Conservation (phyloP, 148 eudicot species). For the Cornus florida region DNA sequence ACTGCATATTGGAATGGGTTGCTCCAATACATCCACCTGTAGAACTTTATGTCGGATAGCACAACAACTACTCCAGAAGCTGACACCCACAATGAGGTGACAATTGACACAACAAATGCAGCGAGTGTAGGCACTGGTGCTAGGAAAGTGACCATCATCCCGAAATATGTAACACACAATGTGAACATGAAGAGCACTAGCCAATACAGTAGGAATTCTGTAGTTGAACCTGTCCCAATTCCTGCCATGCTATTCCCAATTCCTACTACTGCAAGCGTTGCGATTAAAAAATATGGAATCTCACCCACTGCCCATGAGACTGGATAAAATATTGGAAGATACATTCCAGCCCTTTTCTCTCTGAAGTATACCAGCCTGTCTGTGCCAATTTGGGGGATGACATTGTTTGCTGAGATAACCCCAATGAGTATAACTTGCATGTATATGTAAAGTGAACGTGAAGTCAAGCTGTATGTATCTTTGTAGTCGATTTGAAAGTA, state of each 20-base stretch:
- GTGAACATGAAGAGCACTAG: slow-evolving; percentile 19
- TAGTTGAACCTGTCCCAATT: slow-evolving; percentile 12
- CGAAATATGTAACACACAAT: slow-evolving; percentile 22
- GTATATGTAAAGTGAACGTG: slow-evolving; percentile 27
- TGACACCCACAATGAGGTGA: slow-evolving; percentile 27
- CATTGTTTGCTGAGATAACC: slow-evolving; percentile 22
- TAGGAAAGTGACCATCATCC: slow-evolving; percentile 25
- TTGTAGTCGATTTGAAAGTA: slow-evolving; percentile 20
- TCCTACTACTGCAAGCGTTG: slow-evolving; percentile 20
- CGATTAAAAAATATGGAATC: slow-evolving; percentile 20
- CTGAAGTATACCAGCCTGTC: slow-evolving; percentile 26
- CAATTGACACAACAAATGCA: slow-evolving; percentile 25
- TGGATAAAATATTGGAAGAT: slow-evolving; percentile 25
- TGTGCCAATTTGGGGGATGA: slow-evolving; percentile 25
- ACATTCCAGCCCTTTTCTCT: slow-evolving; percentile 26
- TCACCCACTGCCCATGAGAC: slow-evolving; percentile 26
- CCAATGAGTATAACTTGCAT: slow-evolving; percentile 31
- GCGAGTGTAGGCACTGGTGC: slow-evolving; percentile 27
- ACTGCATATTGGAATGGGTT: slow-evolving; percentile 29
- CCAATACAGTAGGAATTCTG: slow-evolving; percentile 20
- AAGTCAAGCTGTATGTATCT: slow-evolving; percentile 13
- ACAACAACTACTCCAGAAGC: slow-evolving; percentile 29
- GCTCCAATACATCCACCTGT: slow-evolving; percentile 26
- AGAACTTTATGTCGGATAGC: slow-evolving; percentile 22
- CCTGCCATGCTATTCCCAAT: slow-evolving; percentile 30